Evolutionary conservation across 2,329 filamentous ascomycete genomes (phyloP), one percentile per base, ranked within the genome.

Genomic region (Amesomyces nigricolor): DNA sequence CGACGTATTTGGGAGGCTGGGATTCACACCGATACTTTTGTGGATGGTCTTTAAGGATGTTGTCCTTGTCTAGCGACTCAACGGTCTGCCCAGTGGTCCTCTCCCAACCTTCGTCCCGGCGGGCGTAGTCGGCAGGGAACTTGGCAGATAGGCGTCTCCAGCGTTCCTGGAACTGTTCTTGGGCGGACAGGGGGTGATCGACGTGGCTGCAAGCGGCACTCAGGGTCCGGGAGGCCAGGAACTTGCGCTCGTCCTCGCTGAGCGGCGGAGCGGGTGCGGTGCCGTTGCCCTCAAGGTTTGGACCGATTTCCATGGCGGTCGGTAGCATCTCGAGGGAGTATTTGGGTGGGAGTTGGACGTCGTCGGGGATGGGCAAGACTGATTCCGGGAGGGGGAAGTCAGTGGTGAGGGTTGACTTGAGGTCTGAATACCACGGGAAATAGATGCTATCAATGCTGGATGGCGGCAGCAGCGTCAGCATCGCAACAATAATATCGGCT

Each of bases 391-490:
- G 77, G 11, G 91, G 90, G 63, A 84, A 87, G 11, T 79, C 70
- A 49, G 83, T 75, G 19, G 90, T 71, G 11, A 97, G 72, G 60
- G 82, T 78, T 50, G 82, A 79, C 59, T 80, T 80, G 38, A 99
- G 77, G 43, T 78, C 79, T 4, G 83, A 75, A 16, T 83, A 79
- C 91, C 91, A 96, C 7, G 86, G 82, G 47, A 92, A 73, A 63
- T 92, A 94, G 30, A 84, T 83, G 37, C 88, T 89, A 67, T 96
- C 91, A 37, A 91, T 83, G 0, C 91, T 92, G 56, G 4, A 0
- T 5, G 10, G 17, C 13, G 11, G 7, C 2, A 44, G 13, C 7
- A 3, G n/a, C 14, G 51, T 43, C 30, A 54, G 40, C 19, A 19
- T 2, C 7, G 17, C 13, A 17, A 37, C 17, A 54, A 51, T 32